phyloP scores from a whole-genome alignment of 148 eudicot genomes.

The Fallopia convolvulus region DNA sequence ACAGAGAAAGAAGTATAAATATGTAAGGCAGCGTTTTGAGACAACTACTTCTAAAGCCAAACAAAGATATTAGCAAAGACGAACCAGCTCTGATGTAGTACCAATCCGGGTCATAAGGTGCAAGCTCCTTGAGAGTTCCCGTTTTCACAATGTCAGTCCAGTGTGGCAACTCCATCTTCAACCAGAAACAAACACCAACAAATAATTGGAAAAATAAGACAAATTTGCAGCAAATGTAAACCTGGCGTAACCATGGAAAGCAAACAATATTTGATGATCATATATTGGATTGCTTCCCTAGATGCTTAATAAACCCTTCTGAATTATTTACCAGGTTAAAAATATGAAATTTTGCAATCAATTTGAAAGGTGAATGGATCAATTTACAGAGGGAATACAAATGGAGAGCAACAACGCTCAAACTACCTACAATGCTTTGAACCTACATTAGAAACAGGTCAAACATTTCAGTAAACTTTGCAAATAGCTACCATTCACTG shows the following conservation, averaged over 20 bases:
- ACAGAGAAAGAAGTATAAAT: background rate
- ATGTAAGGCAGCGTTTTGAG: too few species aligned
- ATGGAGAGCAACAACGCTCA: background rate
- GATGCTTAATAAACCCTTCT: background rate
- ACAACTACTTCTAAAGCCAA: background rate
- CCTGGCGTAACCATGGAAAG: background rate
- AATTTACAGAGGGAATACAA: background rate
- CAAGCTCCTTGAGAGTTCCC: slow-evolving; percentile 51
- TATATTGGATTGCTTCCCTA: background rate
- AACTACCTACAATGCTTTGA: background rate
- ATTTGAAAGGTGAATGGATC: too few species aligned
- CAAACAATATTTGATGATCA: background rate
- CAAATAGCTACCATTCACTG: background rate
- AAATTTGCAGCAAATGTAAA: background rate
- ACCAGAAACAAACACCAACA: background rate
- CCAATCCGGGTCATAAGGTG: slow-evolving; percentile 64
- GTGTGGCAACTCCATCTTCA: slow-evolving; percentile 58
- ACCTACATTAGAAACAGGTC: background rate
- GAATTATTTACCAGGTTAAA: background rate
- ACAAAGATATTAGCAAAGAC: background rate
- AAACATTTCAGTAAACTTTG: background rate
- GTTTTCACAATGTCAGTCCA: slow-evolving; percentile 72
- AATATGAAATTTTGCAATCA: too few species aligned
- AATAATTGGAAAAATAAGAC: background rate
- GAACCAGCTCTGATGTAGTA: slow-evolving; percentile 60